These are phyloP conservation scores for Cryptococcus deneoformans DNA, from an alignment of 1,284 basidiomycete genomes.

Conservation along the genomic window DNA sequence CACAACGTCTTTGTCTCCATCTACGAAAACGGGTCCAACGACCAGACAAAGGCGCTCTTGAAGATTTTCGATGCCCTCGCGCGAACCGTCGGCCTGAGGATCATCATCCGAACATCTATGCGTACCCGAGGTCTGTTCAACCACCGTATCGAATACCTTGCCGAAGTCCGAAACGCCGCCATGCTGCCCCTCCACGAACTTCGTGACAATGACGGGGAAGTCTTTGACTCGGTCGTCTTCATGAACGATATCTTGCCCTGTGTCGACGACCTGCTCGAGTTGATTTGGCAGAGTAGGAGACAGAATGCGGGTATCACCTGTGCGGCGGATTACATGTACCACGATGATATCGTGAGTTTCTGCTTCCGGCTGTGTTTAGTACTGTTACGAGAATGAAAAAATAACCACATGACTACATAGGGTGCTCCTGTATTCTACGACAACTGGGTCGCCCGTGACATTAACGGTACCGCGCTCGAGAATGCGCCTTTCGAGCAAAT, in stretches of 20 bases:
- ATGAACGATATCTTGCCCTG: slow-evolving; percentile 98
- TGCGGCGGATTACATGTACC: slow-evolving; percentile 96
- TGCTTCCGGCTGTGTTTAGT: too few relatives aligned
- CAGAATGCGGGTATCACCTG: slow-evolving; percentile 97
- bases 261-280: slow-evolving; percentile 89
- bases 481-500: slow-evolving; percentile 92
- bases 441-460: slow-evolving; percentile 95
- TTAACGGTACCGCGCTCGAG: slow-evolving; percentile 94
- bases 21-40: slow-evolving; percentile 94
- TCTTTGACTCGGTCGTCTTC: slow-evolving; percentile 92
- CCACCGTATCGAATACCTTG: slow-evolving; percentile 96
- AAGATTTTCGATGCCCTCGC: slow-evolving; percentile 89
- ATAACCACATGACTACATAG: slow-evolving; percentile 31
- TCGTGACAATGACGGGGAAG: slow-evolving; percentile 80
- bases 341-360: slow-evolving; percentile 72
- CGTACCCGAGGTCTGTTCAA: slow-evolving; percentile 93
- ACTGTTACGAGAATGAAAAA: neutral
- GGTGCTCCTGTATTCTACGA: slow-evolving; percentile 91
- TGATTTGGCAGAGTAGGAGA: slow-evolving; percentile 85
- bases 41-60: slow-evolving; percentile 93
- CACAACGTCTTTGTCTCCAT: slow-evolving; percentile 96
- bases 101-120: slow-evolving; percentile 85
- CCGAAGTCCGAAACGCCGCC: slow-evolving; percentile 92
- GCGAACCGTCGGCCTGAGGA: slow-evolving; percentile 78
- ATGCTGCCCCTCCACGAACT: slow-evolving; percentile 90